These are phyloP conservation scores for Xylariaceae sp. DNA, from an alignment of 2,329 filamentous ascomycete species.

Conservation along the genomic window DNA sequence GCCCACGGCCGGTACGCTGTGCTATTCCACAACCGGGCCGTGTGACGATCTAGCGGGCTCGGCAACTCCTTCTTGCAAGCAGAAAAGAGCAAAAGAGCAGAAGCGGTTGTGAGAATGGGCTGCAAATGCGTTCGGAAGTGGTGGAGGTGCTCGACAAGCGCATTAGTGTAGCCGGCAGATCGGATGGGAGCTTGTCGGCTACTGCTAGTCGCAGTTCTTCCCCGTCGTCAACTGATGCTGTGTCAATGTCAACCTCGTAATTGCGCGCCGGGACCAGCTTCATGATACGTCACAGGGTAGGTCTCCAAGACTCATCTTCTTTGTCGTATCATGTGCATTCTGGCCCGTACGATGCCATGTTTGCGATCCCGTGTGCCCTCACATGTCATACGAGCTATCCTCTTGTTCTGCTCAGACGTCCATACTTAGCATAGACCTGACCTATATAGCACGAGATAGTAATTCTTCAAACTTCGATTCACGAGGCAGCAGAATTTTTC, in stretches of 20 bases:
- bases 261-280: background rate
- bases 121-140: no score
- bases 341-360: background rate
- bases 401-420: no score
- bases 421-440: no score
- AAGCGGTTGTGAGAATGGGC: no score
- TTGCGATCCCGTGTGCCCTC: background rate
- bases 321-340: background rate
- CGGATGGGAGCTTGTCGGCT: background rate
- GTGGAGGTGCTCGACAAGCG: background rate
- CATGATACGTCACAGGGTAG: background rate
- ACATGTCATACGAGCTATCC: no score
- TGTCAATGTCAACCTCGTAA: no score
- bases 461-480: no score
- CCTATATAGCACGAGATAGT: no score
- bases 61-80: constrained; percentile 2
- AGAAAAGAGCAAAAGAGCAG: background rate
- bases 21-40: background rate
- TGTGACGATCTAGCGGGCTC: constrained; percentile 9
- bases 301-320: background rate
- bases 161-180: background rate
- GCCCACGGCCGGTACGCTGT: background rate
- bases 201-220: background rate
- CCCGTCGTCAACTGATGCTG: background rate
- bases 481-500: no score